Evolutionary conservation across 331 rosid species (phyloP).

Genomic region (Phaseolus coccineus): DNA sequence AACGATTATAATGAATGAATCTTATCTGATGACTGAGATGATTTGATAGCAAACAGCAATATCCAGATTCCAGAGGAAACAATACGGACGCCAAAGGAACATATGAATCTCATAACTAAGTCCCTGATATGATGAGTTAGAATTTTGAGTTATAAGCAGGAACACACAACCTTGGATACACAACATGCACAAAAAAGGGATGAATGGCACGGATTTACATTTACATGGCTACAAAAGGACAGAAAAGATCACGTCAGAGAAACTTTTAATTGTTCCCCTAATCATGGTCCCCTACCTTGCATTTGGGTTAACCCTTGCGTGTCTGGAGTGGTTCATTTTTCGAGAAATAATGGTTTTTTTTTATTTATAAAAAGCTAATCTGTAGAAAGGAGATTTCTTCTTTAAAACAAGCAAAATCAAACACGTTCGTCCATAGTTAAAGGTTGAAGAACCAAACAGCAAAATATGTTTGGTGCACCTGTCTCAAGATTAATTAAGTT

Average conservation of each 20-base stretch:
- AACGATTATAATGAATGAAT: neutral
- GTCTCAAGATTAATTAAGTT: constrained; percentile 19
- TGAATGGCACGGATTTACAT: too few relatives aligned
- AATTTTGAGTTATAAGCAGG: neutral
- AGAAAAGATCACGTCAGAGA: neutral
- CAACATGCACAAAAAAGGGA: neutral
- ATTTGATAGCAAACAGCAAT: constrained; percentile 1
- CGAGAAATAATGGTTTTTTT: neutral
- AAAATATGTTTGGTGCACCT: constrained; percentile 9
- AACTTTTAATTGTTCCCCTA: constrained; percentile 10
- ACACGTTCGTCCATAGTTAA: neutral
- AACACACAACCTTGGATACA: neutral
- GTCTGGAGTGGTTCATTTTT: neutral
- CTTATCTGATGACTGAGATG: neutral
- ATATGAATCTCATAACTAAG: constrained; percentile 1
- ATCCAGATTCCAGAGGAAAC: constrained; percentile 16
- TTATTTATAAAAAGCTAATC: neutral
- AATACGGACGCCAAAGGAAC: neutral
- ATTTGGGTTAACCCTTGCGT: constrained; percentile 16
- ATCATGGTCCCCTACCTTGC: constrained; percentile 16
- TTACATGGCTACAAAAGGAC: neutral
- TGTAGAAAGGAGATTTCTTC: neutral
- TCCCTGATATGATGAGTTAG: neutral
- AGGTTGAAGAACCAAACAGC: constrained; percentile 9
- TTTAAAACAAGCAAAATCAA: neutral